A percentile compares a stretch with the other conserved stretches of the same genome.
Evolutionary conservation across 345 rosid species (phyloP).

Genomic region (Pelargonium nanum): DNA sequence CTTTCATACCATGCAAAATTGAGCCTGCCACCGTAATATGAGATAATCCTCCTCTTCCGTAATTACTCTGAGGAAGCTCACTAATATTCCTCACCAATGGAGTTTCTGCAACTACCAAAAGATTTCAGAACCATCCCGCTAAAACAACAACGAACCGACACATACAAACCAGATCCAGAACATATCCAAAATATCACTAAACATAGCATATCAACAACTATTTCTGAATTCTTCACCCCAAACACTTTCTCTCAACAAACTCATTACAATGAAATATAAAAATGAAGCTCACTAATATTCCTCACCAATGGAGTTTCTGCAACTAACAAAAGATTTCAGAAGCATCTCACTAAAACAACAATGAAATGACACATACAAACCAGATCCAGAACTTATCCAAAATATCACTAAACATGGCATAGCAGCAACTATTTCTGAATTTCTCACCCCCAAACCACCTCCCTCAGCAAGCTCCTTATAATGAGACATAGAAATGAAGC

Average conservation of each 20-base stretch:
- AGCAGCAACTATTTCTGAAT: too few relatives aligned
- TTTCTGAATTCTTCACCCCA: too few relatives aligned
- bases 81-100: conserved; percentile 70
- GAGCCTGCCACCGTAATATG: conserved; percentile 74
- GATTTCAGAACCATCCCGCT: not conserved
- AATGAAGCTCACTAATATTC: conserved; percentile 64
- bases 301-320: conserved; percentile 58
- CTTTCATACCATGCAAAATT: conserved; percentile 62
- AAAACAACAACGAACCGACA: not conserved
- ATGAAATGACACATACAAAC: not conserved
- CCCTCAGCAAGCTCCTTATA: too few relatives aligned
- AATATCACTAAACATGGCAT: too few relatives aligned
- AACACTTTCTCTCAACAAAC: too few relatives aligned
- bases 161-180: not conserved
- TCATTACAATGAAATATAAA: too few relatives aligned
- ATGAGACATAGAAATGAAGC: too few relatives aligned
- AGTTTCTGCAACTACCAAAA: conserved; percentile 26
- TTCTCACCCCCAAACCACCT: too few relatives aligned
- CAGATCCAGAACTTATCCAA: too few relatives aligned
- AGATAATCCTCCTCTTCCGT: conserved; percentile 73
- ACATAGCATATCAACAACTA: too few relatives aligned
- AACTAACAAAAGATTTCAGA: conserved; percentile 2
- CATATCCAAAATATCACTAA: too few relatives aligned
- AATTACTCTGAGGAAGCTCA: conserved; percentile 57
- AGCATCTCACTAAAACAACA: not conserved